phyloP scores from a whole-genome alignment of 768 basidiomycete genomes.

The Serendipita sp. region DNA sequence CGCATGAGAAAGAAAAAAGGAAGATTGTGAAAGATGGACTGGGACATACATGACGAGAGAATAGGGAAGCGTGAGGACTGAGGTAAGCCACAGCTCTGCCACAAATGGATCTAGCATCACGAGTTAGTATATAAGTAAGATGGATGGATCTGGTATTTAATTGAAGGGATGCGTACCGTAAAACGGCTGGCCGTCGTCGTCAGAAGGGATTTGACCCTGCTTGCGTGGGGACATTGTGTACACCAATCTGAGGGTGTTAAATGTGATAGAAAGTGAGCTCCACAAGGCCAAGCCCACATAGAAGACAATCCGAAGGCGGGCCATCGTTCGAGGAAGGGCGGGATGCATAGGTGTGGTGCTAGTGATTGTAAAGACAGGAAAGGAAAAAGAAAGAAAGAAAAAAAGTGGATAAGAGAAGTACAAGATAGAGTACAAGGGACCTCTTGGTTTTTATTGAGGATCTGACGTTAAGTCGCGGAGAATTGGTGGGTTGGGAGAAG shows the following conservation, averaged over 20 bases:
- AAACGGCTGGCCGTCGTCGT: background rate
- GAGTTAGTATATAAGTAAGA: too few relatives aligned
- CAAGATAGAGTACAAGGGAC: background rate
- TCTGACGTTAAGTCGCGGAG: too few relatives aligned
- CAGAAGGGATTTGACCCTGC: background rate
- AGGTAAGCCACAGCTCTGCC: background rate
- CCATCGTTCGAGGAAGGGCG: background rate
- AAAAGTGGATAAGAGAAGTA: background rate
- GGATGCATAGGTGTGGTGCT: background rate
- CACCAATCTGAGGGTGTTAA: background rate
- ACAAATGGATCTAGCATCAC: background rate
- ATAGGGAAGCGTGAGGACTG: background rate
- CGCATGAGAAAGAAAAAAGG: background rate
- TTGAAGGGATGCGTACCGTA: background rate
- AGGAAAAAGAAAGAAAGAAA: background rate
- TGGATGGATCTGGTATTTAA: background rate
- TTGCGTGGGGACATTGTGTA: background rate
- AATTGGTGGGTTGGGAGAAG: too few relatives aligned
- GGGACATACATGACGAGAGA: background rate
- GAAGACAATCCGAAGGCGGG: background rate
- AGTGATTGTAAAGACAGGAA: background rate
- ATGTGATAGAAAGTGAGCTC: background rate
- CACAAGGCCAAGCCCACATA: background rate
- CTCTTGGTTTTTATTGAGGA: too few relatives aligned
- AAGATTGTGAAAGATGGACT: background rate